Evolutionary conservation across 1,139 yeast species (phyloP).

Genomic region (Nadsonia commutata): DNA sequence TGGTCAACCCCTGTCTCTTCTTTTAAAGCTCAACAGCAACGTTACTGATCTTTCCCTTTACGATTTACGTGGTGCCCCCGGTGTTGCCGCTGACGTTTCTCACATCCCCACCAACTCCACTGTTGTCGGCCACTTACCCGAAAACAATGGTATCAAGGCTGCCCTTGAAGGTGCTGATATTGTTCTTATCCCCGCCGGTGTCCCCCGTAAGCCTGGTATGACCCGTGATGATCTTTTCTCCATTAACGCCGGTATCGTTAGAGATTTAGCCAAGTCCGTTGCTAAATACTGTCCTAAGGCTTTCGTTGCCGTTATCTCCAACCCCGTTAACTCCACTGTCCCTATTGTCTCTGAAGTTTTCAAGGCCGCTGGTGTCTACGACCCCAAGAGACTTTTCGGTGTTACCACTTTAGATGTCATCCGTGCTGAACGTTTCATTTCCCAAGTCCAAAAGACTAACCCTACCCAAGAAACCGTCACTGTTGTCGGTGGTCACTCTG

Average conservation of each 20-base stretch:
- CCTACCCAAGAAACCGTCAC: slow-evolving; percentile 30
- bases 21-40: slow-evolving; percentile 74
- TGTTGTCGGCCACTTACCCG: slow-evolving; percentile 73
- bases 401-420: slow-evolving; percentile 93
- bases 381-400: slow-evolving; percentile 88
- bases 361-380: slow-evolving; percentile 72
- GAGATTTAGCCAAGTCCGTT: slow-evolving; percentile 79
- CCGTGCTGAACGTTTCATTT: slow-evolving; percentile 84
- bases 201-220: slow-evolving; percentile 99
- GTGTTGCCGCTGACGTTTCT: slow-evolving; percentile 92
- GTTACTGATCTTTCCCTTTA: slow-evolving; percentile 76
- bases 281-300: slow-evolving; percentile 85
- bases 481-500: slow-evolving; percentile 97
- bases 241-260: slow-evolving; percentile 91
- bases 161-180: slow-evolving; percentile 75
- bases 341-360: slow-evolving; percentile 95
- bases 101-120: slow-evolving; percentile 85
- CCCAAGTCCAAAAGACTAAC: slow-evolving; percentile 48
- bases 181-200: slow-evolving; percentile 96
- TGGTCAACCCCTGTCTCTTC: slow-evolving; percentile 91
- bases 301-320: slow-evolving; percentile 73
- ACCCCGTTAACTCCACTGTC: slow-evolving; percentile 97
- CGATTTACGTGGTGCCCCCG: slow-evolving; percentile 90
- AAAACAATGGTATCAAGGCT: slow-evolving; percentile 61
- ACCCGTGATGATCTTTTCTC: slow-evolving; percentile 90